phyloP scores from a whole-genome alignment of 257 asterid genomes.

The Primulina eburnea region DNA sequence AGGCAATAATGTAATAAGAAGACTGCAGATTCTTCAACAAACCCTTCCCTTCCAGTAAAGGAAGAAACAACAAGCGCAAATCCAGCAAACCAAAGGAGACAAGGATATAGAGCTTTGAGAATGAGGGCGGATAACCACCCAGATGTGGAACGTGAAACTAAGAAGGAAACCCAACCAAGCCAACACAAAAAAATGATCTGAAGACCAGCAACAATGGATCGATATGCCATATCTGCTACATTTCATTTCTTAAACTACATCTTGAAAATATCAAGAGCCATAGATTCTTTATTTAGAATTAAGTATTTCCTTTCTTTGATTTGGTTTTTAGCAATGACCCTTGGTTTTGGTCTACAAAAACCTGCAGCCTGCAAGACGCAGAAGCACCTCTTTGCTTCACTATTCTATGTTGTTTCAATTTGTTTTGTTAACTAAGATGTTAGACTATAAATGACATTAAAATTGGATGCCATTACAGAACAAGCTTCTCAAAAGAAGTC shows the following conservation, averaged over 20 bases:
- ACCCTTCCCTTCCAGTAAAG: too few relatives aligned
- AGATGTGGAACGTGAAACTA: background rate
- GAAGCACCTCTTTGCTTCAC: background rate
- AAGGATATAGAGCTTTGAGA: background rate
- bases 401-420: background rate
- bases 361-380: background rate
- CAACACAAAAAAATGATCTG: background rate
- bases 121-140: conserved; percentile 21
- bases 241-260: background rate
- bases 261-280: background rate
- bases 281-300: too few relatives aligned
- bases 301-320: background rate
- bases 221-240: background rate
- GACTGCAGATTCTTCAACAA: background rate
- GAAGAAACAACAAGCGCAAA: background rate
- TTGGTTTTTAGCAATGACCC: background rate
- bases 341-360: background rate
- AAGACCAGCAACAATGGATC: background rate
- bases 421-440: background rate
- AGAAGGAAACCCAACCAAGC: background rate
- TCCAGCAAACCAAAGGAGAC: background rate
- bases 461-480: background rate
- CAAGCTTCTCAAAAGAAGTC: background rate
- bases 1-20: background rate
- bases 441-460: background rate